Evolutionary conservation across 164 flowering plant genomes (phyloP), one percentile per base, ranked within the genome.

Genomic region (Dillenia turbinata): DNA sequence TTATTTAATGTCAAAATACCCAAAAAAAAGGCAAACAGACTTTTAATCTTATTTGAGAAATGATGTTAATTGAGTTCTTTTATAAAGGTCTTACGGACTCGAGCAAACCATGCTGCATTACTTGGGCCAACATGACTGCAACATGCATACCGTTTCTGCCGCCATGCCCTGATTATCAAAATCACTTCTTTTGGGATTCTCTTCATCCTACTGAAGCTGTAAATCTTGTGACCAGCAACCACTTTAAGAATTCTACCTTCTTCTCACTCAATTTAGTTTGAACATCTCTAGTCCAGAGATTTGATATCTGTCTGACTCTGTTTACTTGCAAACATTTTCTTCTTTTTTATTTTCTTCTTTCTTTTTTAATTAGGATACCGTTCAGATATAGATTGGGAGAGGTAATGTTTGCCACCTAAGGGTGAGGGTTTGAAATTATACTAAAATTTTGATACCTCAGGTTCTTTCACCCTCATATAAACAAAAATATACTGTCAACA

Each of bases 151-250:
- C 85, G 10, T 56, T 47, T 43, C 53, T 59, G 12, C 2, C 12
- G 26, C 75, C 88, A 1, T 85, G 87, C 61, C 14, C 3, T 2
- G 24, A 74, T 26, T 40, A 60, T 9, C 16, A 65, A 7, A 45
- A 66, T 3, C 57, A 73, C 69, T 71, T 56, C 61, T 81, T 76
- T 47, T 87, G 78, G 76, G 89, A 87, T 67, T 80, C 66, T 6
- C 73, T 15, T 66, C 89, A 87, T 74, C 77, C 62, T 2, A 78
- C 83, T 3, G 80, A 84, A 61, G 40, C 70, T 52, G 66, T 60
- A 5, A 61, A 49, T 19, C 10, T 59, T 15, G 5, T 78, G 2
- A 83, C 84, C 0, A 12, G 57, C 7, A 49, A 53, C 0, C 83
- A 84, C 46, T 54, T 79, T 66, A 66, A 68, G 45, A 79, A 65